phyloP scores from a whole-genome alignment of 192 early-diverging fungal species.

The Entomortierella lignicola region DNA sequence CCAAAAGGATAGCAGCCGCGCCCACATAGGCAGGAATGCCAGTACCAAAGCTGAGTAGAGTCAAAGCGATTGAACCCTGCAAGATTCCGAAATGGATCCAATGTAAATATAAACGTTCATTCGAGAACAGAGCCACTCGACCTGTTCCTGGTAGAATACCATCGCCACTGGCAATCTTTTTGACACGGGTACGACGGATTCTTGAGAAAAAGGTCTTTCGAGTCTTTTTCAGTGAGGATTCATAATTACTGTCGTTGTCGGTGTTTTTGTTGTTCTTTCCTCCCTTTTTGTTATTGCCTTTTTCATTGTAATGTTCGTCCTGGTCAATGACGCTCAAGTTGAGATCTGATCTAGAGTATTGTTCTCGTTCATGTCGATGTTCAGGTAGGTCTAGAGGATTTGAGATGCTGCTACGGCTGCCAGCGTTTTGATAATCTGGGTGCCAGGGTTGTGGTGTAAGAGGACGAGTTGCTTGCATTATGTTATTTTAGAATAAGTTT shows the following conservation, averaged over 20 bases:
- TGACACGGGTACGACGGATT: slow-evolving; percentile 7
- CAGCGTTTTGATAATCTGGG: slow-evolving; percentile 15
- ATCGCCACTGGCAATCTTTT: not conserved
- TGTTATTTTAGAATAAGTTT: not conserved
- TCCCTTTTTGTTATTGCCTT: not conserved
- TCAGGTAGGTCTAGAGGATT: slow-evolving; percentile 24
- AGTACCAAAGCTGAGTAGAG: slow-evolving; percentile 35
- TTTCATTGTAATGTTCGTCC: slow-evolving; percentile 2
- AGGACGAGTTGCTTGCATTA: slow-evolving; percentile 15
- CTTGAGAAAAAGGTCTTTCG: slow-evolving; percentile 28
- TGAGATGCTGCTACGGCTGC: not conserved
- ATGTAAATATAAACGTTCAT: slow-evolving; percentile 50
- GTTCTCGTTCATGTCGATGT: not conserved
- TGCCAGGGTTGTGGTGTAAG: slow-evolving; percentile 49
- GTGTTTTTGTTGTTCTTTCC: not conserved
- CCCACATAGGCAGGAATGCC: slow-evolving; percentile 22
- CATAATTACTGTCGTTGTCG: not conserved
- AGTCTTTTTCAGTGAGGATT: slow-evolving; percentile 7
- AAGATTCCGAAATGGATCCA: slow-evolving; percentile 46
- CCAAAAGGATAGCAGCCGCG: slow-evolving; percentile 21
- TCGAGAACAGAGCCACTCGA: slow-evolving; percentile 44
- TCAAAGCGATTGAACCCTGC: slow-evolving; percentile 33
- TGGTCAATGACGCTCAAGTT: slow-evolving; percentile 12
- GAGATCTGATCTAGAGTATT: not conserved
- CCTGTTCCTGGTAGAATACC: slow-evolving; percentile 20